Evolutionary conservation across 305 asterid species (phyloP).

Genomic region (Stenogyne calaminthoides): DNA sequence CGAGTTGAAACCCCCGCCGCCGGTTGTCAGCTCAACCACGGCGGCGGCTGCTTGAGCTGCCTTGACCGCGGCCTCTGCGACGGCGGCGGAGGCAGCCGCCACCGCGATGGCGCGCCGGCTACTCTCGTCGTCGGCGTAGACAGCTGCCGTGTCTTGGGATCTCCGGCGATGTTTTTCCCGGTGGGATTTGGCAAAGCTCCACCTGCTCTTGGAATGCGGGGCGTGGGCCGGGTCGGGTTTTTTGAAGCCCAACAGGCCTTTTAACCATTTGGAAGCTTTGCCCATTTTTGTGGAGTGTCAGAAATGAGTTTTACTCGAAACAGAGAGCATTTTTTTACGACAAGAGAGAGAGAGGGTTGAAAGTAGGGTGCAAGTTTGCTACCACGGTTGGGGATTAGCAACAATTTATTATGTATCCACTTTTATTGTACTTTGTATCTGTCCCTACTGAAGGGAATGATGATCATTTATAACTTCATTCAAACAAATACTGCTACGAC

Average conservation of each 20-base stretch:
- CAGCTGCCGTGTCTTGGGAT: too few species aligned
- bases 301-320: not conserved
- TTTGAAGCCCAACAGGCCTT: slow-evolving; percentile 42
- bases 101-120: slow-evolving; percentile 51
- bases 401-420: too few species aligned
- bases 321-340: slow-evolving; percentile 10
- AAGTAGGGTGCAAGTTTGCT: too few species aligned
- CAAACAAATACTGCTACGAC: too few species aligned
- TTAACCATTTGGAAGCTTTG: slow-evolving; percentile 75
- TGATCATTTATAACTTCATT: too few species aligned
- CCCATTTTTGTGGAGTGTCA: slow-evolving; percentile 56
- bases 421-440: too few species aligned
- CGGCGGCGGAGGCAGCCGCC: slow-evolving; percentile 66
- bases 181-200: slow-evolving; percentile 61
- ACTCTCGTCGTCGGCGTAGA: slow-evolving; percentile 31
- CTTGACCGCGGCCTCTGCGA: slow-evolving; percentile 69
- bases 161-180: too few species aligned
- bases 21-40: slow-evolving; percentile 51
- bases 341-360: not conserved
- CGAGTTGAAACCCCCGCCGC: slow-evolving; percentile 28
- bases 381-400: not conserved
- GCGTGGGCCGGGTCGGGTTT: slow-evolving; percentile 29
- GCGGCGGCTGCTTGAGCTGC: slow-evolving; percentile 78
- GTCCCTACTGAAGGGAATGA: too few species aligned
- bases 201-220: slow-evolving; percentile 49